Percentiles rank a stretch among this genome's conserved stretches.
phyloP scores from a whole-genome alignment of 371 early-diverging fungal genomes.

The Catenaria anguillulae region DNA sequence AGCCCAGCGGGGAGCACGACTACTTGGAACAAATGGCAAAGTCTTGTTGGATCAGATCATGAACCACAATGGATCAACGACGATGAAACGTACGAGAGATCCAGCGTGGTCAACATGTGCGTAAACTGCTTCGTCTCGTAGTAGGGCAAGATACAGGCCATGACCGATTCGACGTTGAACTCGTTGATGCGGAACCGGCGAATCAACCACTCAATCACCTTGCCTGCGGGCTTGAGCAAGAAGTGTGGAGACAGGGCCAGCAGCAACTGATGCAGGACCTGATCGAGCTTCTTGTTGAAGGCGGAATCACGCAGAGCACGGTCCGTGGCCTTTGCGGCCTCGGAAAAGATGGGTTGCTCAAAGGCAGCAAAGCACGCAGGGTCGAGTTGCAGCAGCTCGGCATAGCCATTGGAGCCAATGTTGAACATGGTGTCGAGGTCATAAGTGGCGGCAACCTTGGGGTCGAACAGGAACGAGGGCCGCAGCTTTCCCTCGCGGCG shows the following conservation, averaged over 20 bases:
- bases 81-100: not conserved
- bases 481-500: conserved; percentile 22
- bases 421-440: conserved; percentile 74
- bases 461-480: conserved; percentile 67
- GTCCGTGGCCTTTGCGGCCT: conserved; percentile 58
- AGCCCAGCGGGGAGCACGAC: conserved; percentile 49
- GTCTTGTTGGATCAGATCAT: no score
- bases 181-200: conserved; percentile 72
- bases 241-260: conserved; percentile 66
- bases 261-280: conserved; percentile 54
- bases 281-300: conserved; percentile 66
- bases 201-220: conserved; percentile 83
- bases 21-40: conserved; percentile 11
- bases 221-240: conserved; percentile 60
- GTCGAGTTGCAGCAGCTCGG: conserved; percentile 53
- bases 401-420: conserved; percentile 65
- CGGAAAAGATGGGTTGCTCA: conserved; percentile 64
- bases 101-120: conserved; percentile 54
- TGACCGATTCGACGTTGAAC: conserved; percentile 61
- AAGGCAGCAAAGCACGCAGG: conserved; percentile 48
- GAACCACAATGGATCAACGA: no score
- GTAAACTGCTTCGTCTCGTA: conserved; percentile 81
- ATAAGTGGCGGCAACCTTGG: conserved; percentile 71
- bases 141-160: conserved; percentile 72
- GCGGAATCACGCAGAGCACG: conserved; percentile 51